Base-by-base conservation (phyloP, 805 yeast genomes). In the Wickerhamomyces chambardii region DNA sequence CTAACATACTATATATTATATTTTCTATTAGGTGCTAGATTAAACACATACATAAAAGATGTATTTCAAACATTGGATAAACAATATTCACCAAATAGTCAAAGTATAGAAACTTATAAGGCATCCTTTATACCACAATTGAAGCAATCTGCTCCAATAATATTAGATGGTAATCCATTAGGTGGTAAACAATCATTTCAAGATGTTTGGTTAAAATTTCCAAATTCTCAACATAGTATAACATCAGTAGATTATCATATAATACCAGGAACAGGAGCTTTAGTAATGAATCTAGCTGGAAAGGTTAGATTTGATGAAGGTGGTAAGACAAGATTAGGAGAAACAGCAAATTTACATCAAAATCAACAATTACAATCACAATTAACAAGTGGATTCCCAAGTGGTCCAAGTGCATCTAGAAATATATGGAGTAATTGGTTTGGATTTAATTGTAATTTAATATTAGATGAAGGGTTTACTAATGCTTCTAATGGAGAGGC, bases 291-390 rank as follows among this genome's bases (percentile, higher is more conserved):
- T 37, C 57, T 74, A 14, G 63, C 64, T 34, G 61, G 74, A 14
- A 83, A 79, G 52, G 83, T 82, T 11, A 64, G 78, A 40, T 83
- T 82, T 46, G 92, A 84, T 54, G 92, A 84, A 48, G 70, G 79
- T 36, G 92, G 92, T 0, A 68, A 63, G 40, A 78, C 76, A 40
- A 70, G 77, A 49, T 47, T 72, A 19, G 87, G 87, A 2, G 82
- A 78, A 36, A 66, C 74, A 16, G 72, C 86, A 0, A 77, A 77
- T 31, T 53, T 78, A 14, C 27, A 24, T 11, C 27, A 14, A 3
- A 19, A 19, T 19, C n/a, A n/a, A n/a, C n/a, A n/a, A n/a, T n/a
- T n/a, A n/a, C n/a, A n/a, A n/a, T n/a, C n/a, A n/a, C n/a, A n/a
- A n/a, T n/a, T n/a, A n/a, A n/a, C n/a, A n/a, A n/a, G n/a, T 43